Percentiles rank a stretch among this genome's conserved stretches.
These are phyloP conservation scores for Poterioochromonas sp. DNA, from an alignment of 352 stramenopile species.

Conservation along the genomic window DNA sequence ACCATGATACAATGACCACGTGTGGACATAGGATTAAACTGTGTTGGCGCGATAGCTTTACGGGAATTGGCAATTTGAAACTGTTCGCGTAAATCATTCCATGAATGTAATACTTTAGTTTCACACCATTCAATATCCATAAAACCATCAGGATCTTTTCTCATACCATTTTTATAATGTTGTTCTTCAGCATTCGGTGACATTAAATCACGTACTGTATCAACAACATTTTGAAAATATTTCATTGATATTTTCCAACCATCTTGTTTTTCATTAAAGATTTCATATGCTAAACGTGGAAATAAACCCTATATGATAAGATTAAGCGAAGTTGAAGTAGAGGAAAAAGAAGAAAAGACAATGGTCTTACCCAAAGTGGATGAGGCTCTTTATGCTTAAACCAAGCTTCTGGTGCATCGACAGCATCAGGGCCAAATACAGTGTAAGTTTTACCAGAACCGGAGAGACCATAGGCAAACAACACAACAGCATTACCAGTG, in stretches of 20 bases:
- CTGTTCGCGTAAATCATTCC: conserved; percentile 75
- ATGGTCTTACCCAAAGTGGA: conserved; percentile 63
- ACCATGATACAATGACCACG: conserved; percentile 89
- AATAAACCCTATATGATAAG: conserved; percentile 67
- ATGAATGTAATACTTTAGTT: conserved; percentile 76
- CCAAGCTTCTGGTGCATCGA: conserved; percentile 82
- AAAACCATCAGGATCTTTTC: conserved; percentile 82
- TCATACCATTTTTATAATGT: conserved; percentile 86
- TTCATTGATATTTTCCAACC: conserved; percentile 94
- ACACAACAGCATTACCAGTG: conserved; percentile 44
- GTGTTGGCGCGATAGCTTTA: conserved; percentile 80
- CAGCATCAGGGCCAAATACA: conserved; percentile 59
- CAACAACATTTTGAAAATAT: conserved; percentile 91
- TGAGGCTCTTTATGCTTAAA: conserved; percentile 80
- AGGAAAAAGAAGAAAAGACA: conserved; percentile 70
- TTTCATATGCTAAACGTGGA: conserved; percentile 75
- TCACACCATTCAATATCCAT: conserved; percentile 89
- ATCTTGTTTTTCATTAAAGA: conserved; percentile 85
- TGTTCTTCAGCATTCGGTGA: conserved; percentile 79
- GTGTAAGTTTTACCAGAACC: conserved; percentile 38
- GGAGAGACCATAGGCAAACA: conserved; percentile 39
- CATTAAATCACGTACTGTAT: conserved; percentile 86
- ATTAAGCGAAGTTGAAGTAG: conserved; percentile 7
- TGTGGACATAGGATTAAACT: conserved; percentile 87
- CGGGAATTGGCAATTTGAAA: conserved; percentile 79